These are phyloP conservation scores for Monilinia aucupariae DNA, from an alignment of 2,329 filamentous ascomycete species.

Conservation along the genomic window DNA sequence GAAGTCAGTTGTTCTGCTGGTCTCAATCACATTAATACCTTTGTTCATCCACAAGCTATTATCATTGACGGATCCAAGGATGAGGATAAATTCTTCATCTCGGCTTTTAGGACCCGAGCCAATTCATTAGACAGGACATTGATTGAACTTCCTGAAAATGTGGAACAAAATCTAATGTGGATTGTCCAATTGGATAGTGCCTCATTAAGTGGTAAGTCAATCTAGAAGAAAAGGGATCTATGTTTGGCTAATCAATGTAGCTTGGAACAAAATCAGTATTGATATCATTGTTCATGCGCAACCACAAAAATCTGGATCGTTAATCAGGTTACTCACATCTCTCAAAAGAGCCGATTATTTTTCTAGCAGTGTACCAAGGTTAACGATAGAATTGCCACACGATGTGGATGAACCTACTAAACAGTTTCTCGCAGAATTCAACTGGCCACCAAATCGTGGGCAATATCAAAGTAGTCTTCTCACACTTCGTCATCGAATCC, in stretches of 20 bases:
- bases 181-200: conserved; percentile 69
- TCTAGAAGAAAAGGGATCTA: neutral
- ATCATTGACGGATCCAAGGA: conserved; percentile 56
- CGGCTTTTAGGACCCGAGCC: conserved; percentile 52
- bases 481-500: conserved; percentile 69
- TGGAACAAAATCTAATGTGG: conserved; percentile 65
- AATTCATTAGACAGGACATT: conserved; percentile 52
- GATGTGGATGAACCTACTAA: conserved; percentile 61
- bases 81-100: conserved; percentile 66
- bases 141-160: conserved; percentile 66
- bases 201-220: conserved; percentile 56
- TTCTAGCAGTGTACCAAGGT: conserved; percentile 60
- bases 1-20: conserved; percentile 58
- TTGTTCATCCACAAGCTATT: conserved; percentile 69
- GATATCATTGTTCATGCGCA: conserved; percentile 81
- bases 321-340: conserved; percentile 72
- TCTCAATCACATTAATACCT: conserved; percentile 66
- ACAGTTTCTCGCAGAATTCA: conserved; percentile 56
- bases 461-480: conserved; percentile 48
- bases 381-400: conserved; percentile 79
- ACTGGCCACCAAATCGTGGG: conserved; percentile 55
- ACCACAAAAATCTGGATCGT: conserved; percentile 62
- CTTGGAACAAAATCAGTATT: conserved; percentile 72
- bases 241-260: conserved; percentile 39
- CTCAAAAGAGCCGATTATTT: conserved; percentile 71